Percentiles rank a stretch among this genome's conserved stretches.
phyloP scores from a whole-genome alignment of 2,329 filamentous ascomycete species.

The Claviceps arundinis region DNA sequence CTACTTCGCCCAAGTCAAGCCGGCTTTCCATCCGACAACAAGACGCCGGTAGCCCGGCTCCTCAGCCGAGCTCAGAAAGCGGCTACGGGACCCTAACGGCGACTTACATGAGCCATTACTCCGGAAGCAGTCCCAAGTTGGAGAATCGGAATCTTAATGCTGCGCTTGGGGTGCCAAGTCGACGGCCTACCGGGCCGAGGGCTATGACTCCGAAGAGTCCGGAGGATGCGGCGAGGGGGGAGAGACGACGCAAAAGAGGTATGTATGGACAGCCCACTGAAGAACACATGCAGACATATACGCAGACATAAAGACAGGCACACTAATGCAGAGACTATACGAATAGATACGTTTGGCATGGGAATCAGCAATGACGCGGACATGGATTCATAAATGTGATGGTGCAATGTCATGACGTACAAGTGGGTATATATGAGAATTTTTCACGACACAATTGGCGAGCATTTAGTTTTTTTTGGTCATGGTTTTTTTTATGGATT shows the following conservation, averaged over 20 bases:
- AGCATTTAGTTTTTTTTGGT: too few relatives aligned
- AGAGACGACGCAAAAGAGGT: conserved; percentile 46
- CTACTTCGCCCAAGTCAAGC: conserved; percentile 32
- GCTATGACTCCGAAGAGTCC: conserved; percentile 47
- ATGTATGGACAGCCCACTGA: conserved; percentile 12
- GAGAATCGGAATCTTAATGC: conserved; percentile 46
- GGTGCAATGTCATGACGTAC: too few relatives aligned
- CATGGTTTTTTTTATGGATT: too few relatives aligned
- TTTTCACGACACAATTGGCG: too few relatives aligned
- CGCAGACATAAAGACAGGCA: background rate
- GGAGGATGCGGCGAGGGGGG: conserved; percentile 30
- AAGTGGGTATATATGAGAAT: too few relatives aligned
- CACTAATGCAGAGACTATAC: background rate
- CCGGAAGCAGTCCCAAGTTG: conserved; percentile 40
- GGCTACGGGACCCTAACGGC: conserved; percentile 37
- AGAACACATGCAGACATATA: background rate
- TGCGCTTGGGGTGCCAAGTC: conserved; percentile 36
- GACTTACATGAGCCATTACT: conserved; percentile 35
- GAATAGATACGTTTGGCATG: conserved; percentile 16
- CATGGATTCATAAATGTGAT: conserved; percentile 17
- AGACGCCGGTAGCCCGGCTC: conserved; percentile 42
- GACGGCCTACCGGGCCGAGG: conserved; percentile 43
- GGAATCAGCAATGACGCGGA: conserved; percentile 22
- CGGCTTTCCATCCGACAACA: conserved; percentile 35
- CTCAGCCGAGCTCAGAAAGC: conserved; percentile 42